Evolutionary conservation across 768 basidiomycete species (phyloP).

Genomic region (Trametes cinnabarina): DNA sequence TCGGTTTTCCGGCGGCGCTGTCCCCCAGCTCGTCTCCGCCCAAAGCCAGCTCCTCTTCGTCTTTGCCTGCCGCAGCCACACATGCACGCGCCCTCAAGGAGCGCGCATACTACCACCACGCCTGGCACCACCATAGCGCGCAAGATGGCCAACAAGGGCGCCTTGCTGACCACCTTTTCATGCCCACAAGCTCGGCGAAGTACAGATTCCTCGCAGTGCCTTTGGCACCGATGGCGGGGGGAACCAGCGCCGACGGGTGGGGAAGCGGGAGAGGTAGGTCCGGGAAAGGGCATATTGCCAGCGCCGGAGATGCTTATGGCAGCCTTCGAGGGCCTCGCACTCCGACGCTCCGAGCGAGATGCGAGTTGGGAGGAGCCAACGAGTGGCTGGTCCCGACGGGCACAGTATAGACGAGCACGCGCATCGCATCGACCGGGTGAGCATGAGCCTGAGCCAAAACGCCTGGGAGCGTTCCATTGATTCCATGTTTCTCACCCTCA

Average conservation of each 20-base stretch:
- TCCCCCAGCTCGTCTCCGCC: background rate
- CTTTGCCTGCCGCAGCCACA: background rate
- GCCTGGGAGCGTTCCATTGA: background rate
- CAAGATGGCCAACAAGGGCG: background rate
- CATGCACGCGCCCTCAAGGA: background rate
- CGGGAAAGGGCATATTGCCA: conserved; percentile 18
- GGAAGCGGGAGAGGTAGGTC: background rate
- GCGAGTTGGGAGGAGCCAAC: too few relatives aligned
- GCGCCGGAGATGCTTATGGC: conserved; percentile 13
- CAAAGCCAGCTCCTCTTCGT: background rate
- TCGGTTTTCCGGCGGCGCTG: background rate
- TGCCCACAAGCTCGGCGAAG: background rate
- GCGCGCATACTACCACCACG: background rate
- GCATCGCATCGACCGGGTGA: background rate
- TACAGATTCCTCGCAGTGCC: conserved; percentile 3
- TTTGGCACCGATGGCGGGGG: background rate
- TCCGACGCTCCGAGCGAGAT: conserved; percentile 5
- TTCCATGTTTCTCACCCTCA: background rate
- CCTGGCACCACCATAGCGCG: background rate
- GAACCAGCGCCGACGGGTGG: background rate
- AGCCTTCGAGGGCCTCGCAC: conserved; percentile 10
- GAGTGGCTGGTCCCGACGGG: background rate
- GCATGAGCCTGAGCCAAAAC: background rate
- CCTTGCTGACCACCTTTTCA: background rate
- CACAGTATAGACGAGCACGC: too few relatives aligned